Percentiles rank a stretch among this genome's conserved stretches.
These are phyloP conservation scores for Cladorrhinum samala DNA, from an alignment of 495 filamentous ascomycete genomes.

Conservation along the genomic window DNA sequence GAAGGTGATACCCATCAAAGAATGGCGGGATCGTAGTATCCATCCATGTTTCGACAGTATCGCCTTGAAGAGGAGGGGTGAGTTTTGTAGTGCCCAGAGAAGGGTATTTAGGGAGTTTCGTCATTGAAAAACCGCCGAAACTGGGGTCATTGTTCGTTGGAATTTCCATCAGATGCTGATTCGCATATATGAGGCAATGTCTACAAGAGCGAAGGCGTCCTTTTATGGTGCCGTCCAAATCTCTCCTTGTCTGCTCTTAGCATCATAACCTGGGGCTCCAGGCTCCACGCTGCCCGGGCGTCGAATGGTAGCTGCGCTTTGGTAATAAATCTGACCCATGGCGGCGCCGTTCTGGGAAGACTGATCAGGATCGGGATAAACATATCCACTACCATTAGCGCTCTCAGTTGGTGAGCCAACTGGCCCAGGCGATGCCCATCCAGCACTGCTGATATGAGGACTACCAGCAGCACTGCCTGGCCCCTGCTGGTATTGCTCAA, in stretches of 20 bases:
- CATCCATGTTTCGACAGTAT: too few relatives aligned
- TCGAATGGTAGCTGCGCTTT: slow-evolving; percentile 50
- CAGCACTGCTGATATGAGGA: slow-evolving; percentile 64
- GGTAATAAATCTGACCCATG: slow-evolving; percentile 58
- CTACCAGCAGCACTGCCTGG: slow-evolving; percentile 60
- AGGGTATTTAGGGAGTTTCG: too few relatives aligned
- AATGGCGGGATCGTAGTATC: too few relatives aligned
- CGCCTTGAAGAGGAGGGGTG: too few relatives aligned
- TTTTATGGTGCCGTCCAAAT: slow-evolving; percentile 35
- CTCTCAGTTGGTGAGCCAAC: slow-evolving; percentile 60
- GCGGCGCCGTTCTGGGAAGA: slow-evolving; percentile 48
- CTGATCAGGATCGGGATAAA: slow-evolving; percentile 61
- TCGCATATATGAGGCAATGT: too few relatives aligned
- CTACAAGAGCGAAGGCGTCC: too few relatives aligned
- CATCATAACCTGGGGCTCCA: slow-evolving; percentile 50
- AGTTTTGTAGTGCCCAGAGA: too few relatives aligned
- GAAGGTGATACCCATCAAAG: too few relatives aligned
- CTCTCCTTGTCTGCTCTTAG: slow-evolving; percentile 30
- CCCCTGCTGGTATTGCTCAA: slow-evolving; percentile 61
- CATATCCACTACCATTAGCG: slow-evolving; percentile 50
- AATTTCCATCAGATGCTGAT: too few relatives aligned
- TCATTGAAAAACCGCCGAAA: too few relatives aligned
- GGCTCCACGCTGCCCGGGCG: slow-evolving; percentile 68
- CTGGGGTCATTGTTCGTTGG: too few relatives aligned
- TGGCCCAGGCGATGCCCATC: slow-evolving; percentile 69